Evolutionary conservation across 352 stramenopile genomes (phyloP), one percentile per base, ranked within the genome.

Genomic region (Phytophthora vignae): DNA sequence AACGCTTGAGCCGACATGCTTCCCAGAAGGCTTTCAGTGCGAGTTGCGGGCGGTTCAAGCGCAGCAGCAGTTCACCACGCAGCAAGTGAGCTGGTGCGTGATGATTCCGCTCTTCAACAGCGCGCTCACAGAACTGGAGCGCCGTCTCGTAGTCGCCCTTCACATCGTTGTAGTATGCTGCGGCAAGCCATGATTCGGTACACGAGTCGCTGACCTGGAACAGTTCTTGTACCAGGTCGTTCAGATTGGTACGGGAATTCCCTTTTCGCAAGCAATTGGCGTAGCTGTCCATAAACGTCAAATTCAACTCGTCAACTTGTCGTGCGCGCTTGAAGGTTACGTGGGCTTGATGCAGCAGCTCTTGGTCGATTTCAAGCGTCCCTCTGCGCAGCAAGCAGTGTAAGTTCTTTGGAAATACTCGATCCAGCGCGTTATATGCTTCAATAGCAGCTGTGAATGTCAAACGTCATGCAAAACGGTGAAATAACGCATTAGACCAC

Each of bases 131-230:
- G 52, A 94, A 88, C 69, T 94, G 84, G 21, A 94, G 58, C 3
- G 89, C 89, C 7, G 76, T 81, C 46, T 94, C 83, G 55, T 84
- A 70, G 52, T 96, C 89, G 19, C 76, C 82, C 52, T 94, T 96
- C 55, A 93, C 71, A 15, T 93, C 85, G 36, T 81, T 90, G 55
- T 91, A 91, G 56, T 88, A 94, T 22, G 84, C 84, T 7, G 87
- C 89, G 42, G 89, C 89, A 44, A 96, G 82, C 87, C 89, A 96
- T 4, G 80, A 77, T 49, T 92, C 80, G 9, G 79, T 73, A 22
- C 87, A 77, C 6, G 69, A 50, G 10, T 83, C 80, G 44, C 76
- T 94, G 15, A 88, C 87, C 14, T 79, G 76, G 49, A 96, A 92
- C 3, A 94, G 64, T 54, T 93, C 82, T 7, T 89, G 84, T 12